Base-by-base conservation (phyloP, 441 rosid species). In the Omphalea diandra region DNA sequence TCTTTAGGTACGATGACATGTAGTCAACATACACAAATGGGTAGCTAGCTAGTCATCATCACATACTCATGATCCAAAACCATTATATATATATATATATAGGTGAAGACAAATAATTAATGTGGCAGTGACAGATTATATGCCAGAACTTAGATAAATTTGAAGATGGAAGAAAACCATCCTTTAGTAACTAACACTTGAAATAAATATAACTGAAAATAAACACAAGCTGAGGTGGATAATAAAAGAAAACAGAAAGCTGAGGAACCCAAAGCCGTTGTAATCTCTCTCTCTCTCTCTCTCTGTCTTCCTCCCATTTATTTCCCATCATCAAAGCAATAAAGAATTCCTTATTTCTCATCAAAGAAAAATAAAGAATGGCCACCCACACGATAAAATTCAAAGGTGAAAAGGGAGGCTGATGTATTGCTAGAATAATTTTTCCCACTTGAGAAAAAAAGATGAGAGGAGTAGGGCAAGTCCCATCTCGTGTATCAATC, bases 401-500 rank as follows among this genome's bases (percentile, higher is more conserved):
- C 27, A 66, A n/a, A 47, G 61, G 33, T 20, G 38, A 40, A 27
- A 66, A 38, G 56, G 57, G 74, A n/a, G n/a, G n/a, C n/a, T n/a
- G n/a, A n/a, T n/a, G n/a, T n/a, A n/a, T n/a, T 27, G 67, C 2
- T 29, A 9, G 68, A 77, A 77, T 71, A 63, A 81, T 81, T 70
- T 54, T 52, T 44, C 50, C 84, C 82, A 73, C 82, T 76, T 50
- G 46, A 57, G n/a, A 73, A 62, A 22, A 64, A 57, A 22, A 69
- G 31, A 65, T 14, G 63, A 0, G 33, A 44, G 18, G 15, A 75
- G 27, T n/a, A n/a, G 27, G 82, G 79, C 67, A 84, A 77, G 83
- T 83, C 88, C 85, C 85, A 77, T 84, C 85, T 56, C 7, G 50
- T 72, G 74, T 31, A 78, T 78, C 78, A 67, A 63, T 65, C 75